These are phyloP conservation scores for Azolla pinnata DNA, from an alignment of 75 land plant species.

Conservation along the genomic window DNA sequence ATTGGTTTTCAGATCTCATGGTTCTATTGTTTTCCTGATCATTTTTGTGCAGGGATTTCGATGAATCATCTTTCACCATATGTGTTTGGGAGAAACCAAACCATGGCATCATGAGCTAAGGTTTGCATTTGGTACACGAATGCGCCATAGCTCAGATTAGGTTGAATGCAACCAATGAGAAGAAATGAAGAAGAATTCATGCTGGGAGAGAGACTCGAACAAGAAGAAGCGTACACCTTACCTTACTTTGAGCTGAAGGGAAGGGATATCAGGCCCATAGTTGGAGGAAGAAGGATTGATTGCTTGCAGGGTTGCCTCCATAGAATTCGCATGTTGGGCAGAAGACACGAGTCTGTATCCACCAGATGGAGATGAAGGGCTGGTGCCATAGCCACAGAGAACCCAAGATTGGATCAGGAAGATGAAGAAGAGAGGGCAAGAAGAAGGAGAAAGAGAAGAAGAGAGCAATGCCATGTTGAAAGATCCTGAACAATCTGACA, in stretches of 20 bases:
- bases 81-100: too few relatives aligned
- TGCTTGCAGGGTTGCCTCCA: neutral
- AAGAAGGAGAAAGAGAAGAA: too few relatives aligned
- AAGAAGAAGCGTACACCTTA: neutral
- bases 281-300: slow-evolving; percentile 1
- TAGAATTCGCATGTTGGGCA: neutral
- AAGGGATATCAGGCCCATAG: neutral
- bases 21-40: neutral
- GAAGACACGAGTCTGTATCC: neutral
- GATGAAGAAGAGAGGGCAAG: too few relatives aligned
- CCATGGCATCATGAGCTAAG: too few relatives aligned
- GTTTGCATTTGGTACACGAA: neutral
- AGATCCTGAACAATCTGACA: too few relatives aligned
- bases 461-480: too few relatives aligned
- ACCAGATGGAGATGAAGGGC: too few relatives aligned
- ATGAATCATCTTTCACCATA: neutral
- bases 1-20: neutral
- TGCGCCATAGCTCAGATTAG: neutral
- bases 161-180: neutral
- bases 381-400: too few relatives aligned
- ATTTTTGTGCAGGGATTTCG: neutral
- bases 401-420: too few relatives aligned
- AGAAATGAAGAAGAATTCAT: neutral
- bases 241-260: neutral
- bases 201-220: neutral